phyloP scores from a whole-genome alignment of 345 rosid genomes.

The Hibiscus trionum region DNA sequence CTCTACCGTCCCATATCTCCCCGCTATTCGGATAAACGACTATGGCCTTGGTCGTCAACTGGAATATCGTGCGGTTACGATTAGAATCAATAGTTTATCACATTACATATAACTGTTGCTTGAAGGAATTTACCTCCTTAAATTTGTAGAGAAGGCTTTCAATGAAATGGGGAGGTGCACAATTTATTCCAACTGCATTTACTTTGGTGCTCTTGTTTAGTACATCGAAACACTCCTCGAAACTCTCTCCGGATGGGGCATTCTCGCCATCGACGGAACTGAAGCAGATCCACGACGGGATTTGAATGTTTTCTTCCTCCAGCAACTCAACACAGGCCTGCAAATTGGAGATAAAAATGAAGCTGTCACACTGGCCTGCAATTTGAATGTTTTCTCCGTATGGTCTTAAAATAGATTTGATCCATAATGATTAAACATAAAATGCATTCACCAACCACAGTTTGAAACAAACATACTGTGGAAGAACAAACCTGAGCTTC shows the following conservation, averaged over 20 bases:
- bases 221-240: slow-evolving; percentile 57
- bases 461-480: too few relatives aligned
- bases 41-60: slow-evolving; percentile 64
- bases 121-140: slow-evolving; percentile 34
- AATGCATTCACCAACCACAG: too few relatives aligned
- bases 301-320: slow-evolving; percentile 64
- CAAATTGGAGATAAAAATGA: not conserved
- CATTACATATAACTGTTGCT: not conserved
- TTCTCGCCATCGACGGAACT: slow-evolving; percentile 72
- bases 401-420: too few relatives aligned
- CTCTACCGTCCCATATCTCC: slow-evolving; percentile 83
- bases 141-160: slow-evolving; percentile 51
- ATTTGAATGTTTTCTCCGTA: too few relatives aligned
- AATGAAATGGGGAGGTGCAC: slow-evolving; percentile 77
- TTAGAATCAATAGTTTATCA: not conserved
- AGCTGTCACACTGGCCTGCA: not conserved
- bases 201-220: slow-evolving; percentile 55
- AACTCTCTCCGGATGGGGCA: slow-evolving; percentile 78
- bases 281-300: slow-evolving; percentile 91
- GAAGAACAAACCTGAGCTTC: slow-evolving; percentile 65
- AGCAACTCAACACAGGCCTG: slow-evolving; percentile 81
- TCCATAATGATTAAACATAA: not conserved
- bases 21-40: slow-evolving; percentile 91
- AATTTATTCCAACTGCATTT: slow-evolving; percentile 69
- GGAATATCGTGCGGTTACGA: slow-evolving; percentile 8